Base-by-base conservation (phyloP, 352 stramenopile genomes). In the Phytophthora sansomeana region DNA sequence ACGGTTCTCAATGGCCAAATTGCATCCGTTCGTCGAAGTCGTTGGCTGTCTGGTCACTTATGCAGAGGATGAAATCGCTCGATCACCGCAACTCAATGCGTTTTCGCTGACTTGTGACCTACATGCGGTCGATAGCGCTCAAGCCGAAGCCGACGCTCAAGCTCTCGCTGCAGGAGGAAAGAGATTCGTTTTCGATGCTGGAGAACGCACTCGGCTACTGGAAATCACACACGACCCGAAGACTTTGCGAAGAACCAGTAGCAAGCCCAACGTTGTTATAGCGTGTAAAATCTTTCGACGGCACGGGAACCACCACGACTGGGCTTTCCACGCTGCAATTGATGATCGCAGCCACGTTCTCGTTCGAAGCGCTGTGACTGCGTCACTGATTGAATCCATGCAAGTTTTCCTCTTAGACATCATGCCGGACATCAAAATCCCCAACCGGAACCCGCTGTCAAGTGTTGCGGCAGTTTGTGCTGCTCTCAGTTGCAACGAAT, bases 391-490 rank as follows among this genome's bases (percentile, higher is more conserved):
- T 28, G 75, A 87, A 57, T 62, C 67, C 4, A 83, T 88, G 71
- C 80, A 92, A 19, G 55, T 89, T 1, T 87, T 85, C 33, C 61
- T 92, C 16, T 47, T 92, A 5, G 81, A 90, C 47, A 77, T 90
- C 58, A 85, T 90, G 24, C 80, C 81, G 7, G 81, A 92, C 32
- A 89, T 92, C 21, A 81, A 89, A 47, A 89, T 90, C 44, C 70
- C 78, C 13, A 83, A 89, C 60, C 79, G 79, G 9, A 87, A 83
- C 21, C 69, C 78, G 17, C 64, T 91, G n/a, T 84, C 78, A 19
- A 89, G 69, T 39, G 80, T 92, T 6, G 47, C 67, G n/a, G 78
- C 74, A 3, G 78, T 92, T n/a, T 90, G 82, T 21, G 77, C 78
- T 8, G 77, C 81, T 17, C 72, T 92, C 4, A 88, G 52, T 54